Evolutionary conservation across 306 rosid species (phyloP), one percentile per base, ranked within the genome.

Genomic region (Canavalia gladiata): DNA sequence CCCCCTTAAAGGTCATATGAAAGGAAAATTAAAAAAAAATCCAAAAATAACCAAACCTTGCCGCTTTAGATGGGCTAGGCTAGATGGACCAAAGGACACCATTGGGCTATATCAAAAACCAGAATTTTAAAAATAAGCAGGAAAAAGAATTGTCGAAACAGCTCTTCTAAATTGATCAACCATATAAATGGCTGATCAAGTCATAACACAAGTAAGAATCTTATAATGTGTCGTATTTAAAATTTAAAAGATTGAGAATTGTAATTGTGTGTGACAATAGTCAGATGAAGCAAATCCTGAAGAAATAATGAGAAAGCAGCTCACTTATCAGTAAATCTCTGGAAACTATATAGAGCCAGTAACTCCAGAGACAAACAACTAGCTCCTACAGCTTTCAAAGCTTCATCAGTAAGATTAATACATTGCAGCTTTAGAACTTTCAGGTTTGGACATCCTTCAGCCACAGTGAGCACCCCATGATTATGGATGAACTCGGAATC

Each of bases 361-460:
- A 90, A 60, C 84, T 92, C 97, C 80, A 93, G 73, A 12, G 90
- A 89, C 65, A 73, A 81, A 84, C 98, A 93, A 50, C 67, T 80
- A 54, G 77, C 75, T 34, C 98, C 98, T 31, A 96, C 99, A 79
- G 89, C 93, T 58, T 83, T 84, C 92, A 96, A 82, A 75, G 97
- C 97, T 35, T 93, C 98, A 68, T 95, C 98, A 1, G 97, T 91
- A 57, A 93, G 97, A 88, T 89, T 89, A 65, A 88, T 85, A 79
- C 98, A 93, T 29, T 93, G 97, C 68, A 95, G 81, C 92, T 95
- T 95, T 85, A 95, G 78, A 66, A 88, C 90, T 90, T 87, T 95
- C 89, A 93, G 84, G 81, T 81, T 73, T 30, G 90, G 87, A 57
- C 99, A 95, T 78, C 97, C 93, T 59, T 85, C 64, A 71, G 95